Percentiles rank a stretch among this genome's conserved stretches.
phyloP scores from a whole-genome alignment of 2,329 filamentous ascomycete species.

The Penicillium sumatraense region DNA sequence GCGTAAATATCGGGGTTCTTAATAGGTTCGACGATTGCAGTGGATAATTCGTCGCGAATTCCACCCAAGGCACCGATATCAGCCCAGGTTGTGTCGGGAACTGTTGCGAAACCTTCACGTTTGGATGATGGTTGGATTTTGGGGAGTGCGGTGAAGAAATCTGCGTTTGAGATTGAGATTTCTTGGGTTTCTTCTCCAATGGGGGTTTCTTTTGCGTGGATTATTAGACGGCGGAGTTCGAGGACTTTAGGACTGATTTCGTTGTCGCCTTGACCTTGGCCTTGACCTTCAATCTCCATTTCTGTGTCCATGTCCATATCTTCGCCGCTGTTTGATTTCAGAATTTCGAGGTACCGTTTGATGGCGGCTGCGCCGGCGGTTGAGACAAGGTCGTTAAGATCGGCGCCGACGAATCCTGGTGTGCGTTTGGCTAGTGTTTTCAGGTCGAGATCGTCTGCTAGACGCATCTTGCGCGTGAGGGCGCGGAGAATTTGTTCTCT shows the following conservation, averaged over 20 bases:
- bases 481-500: conserved; percentile 78
- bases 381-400: conserved; percentile 74
- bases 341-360: conserved; percentile 60
- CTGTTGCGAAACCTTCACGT: conserved; percentile 91
- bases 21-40: conserved; percentile 89
- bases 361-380: conserved; percentile 70
- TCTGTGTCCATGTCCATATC: conserved; percentile 26
- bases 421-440: conserved; percentile 77
- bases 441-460: conserved; percentile 75
- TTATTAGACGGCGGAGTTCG: conserved; percentile 57
- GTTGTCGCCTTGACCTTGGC: conserved; percentile 27
- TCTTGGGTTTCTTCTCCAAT: conserved; percentile 59
- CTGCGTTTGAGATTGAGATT: conserved; percentile 63
- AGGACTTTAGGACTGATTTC: conserved; percentile 47
- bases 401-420: conserved; percentile 90
- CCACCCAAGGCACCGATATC: conserved; percentile 83
- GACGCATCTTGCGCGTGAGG: conserved; percentile 67
- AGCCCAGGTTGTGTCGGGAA: conserved; percentile 90
- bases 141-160: conserved; percentile 77
- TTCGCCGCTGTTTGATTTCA: conserved; percentile 51
- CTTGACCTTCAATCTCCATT: conserved; percentile 58
- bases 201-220: conserved; percentile 56
- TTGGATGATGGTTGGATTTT: conserved; percentile 80
- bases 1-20: conserved; percentile 77
- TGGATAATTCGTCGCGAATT: conserved; percentile 80